Base-by-base conservation (phyloP, 2,329 filamentous ascomycete species). In the Fusarium nurragi region DNA sequence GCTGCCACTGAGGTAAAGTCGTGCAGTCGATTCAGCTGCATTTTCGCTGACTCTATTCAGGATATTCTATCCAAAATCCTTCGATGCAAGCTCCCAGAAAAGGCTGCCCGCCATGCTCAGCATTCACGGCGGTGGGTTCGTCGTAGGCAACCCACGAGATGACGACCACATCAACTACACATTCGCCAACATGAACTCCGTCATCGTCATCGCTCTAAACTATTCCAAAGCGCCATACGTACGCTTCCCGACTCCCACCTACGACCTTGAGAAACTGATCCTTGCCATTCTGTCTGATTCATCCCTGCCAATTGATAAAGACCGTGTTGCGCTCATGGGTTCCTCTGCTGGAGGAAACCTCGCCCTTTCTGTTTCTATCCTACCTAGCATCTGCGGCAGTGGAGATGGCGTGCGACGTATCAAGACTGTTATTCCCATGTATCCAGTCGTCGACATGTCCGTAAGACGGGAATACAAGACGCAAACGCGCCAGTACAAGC, bases 111-210 rank as follows among this genome's bases (percentile, higher is more conserved):
- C 50, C 1, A 11, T 65, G 0, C 45, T 65, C 39, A 61, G 18
- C 4, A 45, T 65, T 3, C 62, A 65, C 1, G 61, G 49, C 13
- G 62, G 62, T 1, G 62, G 61, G 11, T 65, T 65, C 2, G 61
- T 65, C 9, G 12, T 62, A 4, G 61, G 62, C 1, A 23, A 45
- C 7, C 48, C 62, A 18, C 45, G 28, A 5, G 62, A 65, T 1
- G 62, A 65, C 13, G 62, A 65, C 12, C 3, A 23, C 0, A 51
- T 60, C 30, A 65, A 62, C 12, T 60, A 47, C 0, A 32, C 14
- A 0, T 65, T 65, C 16, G 46, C 55, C 10, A 55, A 65, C 22
- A 65, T 64, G 34, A 36, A 65, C 5, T 65, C 50, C 0, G 25
- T 57, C 3, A 11, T 65, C 4, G 55, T 65, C n/a, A 9, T 65